Base-by-base conservation (phyloP, 306 rosid genomes). In the Bauhinia variegata region DNA sequence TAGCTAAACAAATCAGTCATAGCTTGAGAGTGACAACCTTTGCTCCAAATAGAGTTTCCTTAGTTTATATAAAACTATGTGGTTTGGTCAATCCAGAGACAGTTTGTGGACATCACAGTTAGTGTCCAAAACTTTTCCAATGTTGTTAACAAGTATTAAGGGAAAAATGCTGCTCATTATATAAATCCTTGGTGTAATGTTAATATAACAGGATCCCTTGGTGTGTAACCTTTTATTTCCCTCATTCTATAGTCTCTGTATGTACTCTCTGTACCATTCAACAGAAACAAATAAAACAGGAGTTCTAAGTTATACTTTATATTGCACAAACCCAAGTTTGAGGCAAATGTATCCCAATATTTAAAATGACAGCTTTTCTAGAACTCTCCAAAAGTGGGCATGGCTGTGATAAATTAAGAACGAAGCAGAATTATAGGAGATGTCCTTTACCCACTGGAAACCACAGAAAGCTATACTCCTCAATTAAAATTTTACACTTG, bases 401-500 rank as follows among this genome's bases (percentile, higher is more conserved):
- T 3, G 30, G 44, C 44, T n/a, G 28, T 36, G 9, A 36, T 28
- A 6, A 56, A 44, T 4, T 16, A 56, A 56, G 44, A 17, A 42
- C 5, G 3, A 34, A 2, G 33, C 43, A 14, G 4, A 15, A 56
- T 56, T 56, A 8, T 36, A 67, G 59, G 64, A 52, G 13, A 4
- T 51, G 43, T 46, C 18, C 14, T 23, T n/a, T 23, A 23, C 28
- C 28, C 28, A 23, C 2, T 23, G 28, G 2, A 23, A 61, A 68
- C 8, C 67, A 64, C 38, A 67, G 46, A 60, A 75, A 55, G 12
- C 11, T 5, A 4, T n/a, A 42, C 5, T 28, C 47, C 52, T 41
- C 42, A 12, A 11, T 6, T n/a, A 51, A 23, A 12, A 73, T 9
- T 47, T 48, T 67, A 12, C 47, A 54, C 60, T n/a, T 23, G 38